Base-by-base conservation (phyloP, 768 basidiomycete species). In the Termitomyces heimii region DNA sequence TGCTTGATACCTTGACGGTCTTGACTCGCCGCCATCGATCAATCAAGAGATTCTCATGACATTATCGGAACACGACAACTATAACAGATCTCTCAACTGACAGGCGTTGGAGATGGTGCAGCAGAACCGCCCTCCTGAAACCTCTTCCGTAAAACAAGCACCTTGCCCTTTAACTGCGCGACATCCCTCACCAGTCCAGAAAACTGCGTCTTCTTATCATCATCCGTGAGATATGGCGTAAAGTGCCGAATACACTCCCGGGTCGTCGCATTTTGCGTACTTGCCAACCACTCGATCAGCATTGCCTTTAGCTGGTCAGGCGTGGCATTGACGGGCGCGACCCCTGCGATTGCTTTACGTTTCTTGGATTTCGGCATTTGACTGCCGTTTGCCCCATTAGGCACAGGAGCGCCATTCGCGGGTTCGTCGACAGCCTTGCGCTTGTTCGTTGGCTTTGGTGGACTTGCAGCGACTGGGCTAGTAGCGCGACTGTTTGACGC, bases 241-340 rank as follows among this genome's bases (percentile, higher is more conserved):
- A 92, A 93, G 67, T 89, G 80, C 52, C 83, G 82, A 60, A 92
- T 92, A 65, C 89, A 91, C 63, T 91, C 88, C 58, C 85, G 77
- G 34, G 90, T 92, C 55, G 83, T 84, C 52, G 88, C 82, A 58
- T 81, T 82, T n/a, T 82, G 76, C 37, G 82, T 84, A 49, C 77
- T 84, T 66, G 77, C 82, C 61, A 93, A 67, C 88, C 90, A 92
- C 49, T 88, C 85, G 57, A 92, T 75, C 55, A 93, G 73, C 81
- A 89, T 79, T 50, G 65, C 77, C 60, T 85, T 83, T 59, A 91
- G 70, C 66, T 86, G 84, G 54, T 82, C 79, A 14, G 75, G 73
- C 13, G 83, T 76, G n/a, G 70, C 69, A 28, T 71, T 70, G 39
- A 68, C 71, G 24, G 70, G 56, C 8, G 73, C 65, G 8, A 62